Percentiles rank a stretch among this genome's conserved stretches.
These are phyloP conservation scores for Cyclotella cryptica DNA, from an alignment of 108 stramenopile genomes.

Conservation along the genomic window DNA sequence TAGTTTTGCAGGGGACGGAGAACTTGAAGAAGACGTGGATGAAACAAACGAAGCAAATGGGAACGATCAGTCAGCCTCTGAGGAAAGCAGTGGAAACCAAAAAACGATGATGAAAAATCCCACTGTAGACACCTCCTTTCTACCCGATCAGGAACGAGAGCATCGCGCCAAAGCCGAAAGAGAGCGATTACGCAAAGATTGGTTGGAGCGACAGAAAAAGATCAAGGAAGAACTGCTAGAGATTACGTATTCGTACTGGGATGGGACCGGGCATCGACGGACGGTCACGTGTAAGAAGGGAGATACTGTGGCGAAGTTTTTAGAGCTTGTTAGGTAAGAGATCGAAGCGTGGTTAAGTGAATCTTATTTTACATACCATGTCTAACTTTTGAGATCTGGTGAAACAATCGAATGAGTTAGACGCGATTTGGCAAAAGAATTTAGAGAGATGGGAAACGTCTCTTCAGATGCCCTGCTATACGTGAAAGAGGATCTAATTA, in stretches of 20 bases:
- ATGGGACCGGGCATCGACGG: conserved; percentile 95
- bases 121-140: conserved; percentile 90
- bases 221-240: conserved; percentile 87
- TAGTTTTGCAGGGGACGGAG: conserved; percentile 77
- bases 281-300: conserved; percentile 82
- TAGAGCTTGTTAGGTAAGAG: conserved; percentile 78
- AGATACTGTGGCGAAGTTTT: conserved; percentile 87
- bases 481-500: conserved; percentile 99
- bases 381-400: too few species aligned
- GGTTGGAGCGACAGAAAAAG: conserved; percentile 78
- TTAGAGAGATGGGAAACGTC: conserved; percentile 79
- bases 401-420: not conserved
- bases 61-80: not conserved
- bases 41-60: too few species aligned
- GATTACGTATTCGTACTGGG: conserved; percentile 97
- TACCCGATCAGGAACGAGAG: conserved; percentile 92
- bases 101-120: conserved; percentile 85
- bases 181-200: conserved; percentile 81
- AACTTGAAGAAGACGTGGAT: conserved; percentile 52
- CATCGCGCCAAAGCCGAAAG: conserved; percentile 58
- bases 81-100: not conserved
- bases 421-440: conserved; percentile 79
- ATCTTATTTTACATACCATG: too few species aligned
- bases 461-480: conserved; percentile 91
- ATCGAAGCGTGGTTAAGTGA: too few species aligned